Conservation (phyloP, 768 basidiomycete genomes). For the Auricularia cornea region DNA sequence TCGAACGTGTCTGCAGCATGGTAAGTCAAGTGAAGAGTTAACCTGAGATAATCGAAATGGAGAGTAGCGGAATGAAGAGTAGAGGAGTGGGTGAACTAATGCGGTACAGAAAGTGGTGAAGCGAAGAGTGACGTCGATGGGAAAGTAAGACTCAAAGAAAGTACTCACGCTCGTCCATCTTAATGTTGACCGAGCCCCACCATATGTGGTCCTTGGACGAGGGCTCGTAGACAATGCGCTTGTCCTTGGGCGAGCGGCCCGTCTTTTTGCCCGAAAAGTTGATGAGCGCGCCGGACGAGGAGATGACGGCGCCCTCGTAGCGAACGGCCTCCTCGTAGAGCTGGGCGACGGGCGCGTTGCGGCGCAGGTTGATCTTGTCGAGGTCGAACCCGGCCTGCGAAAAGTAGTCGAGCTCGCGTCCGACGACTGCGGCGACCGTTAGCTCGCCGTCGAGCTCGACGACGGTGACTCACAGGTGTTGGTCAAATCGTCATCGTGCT, state of each 20-base stretch:
- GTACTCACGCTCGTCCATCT: slow-evolving; percentile 77
- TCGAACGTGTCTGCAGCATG: slow-evolving; percentile 70
- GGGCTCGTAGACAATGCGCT: slow-evolving; percentile 98
- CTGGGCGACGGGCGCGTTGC: slow-evolving; percentile 81
- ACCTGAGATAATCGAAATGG: no score
- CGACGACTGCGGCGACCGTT: slow-evolving; percentile 67
- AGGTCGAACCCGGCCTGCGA: slow-evolving; percentile 99
- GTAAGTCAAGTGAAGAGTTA: no score
- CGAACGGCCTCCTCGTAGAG: slow-evolving; percentile 98
- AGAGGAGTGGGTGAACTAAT: no score
- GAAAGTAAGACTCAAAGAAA: no score
- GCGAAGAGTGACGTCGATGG: no score
- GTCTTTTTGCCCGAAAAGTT: slow-evolving; percentile 99
- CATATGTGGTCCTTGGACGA: slow-evolving; percentile 94
- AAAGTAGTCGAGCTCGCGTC: slow-evolving; percentile 91
- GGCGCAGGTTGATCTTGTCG: slow-evolving; percentile 92
- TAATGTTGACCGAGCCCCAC: slow-evolving; percentile 99
- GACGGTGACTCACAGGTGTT: slow-evolving; percentile 13
- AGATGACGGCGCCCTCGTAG: slow-evolving; percentile 98
- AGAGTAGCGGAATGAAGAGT: no score
- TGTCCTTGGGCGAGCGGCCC: slow-evolving; percentile 95
- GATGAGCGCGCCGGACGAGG: slow-evolving; percentile 92
- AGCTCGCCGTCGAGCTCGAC: slow-evolving; percentile 17
- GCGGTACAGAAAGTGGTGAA: no score
- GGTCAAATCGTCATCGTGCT: slow-evolving; percentile 49